These are phyloP conservation scores for Plasmodium yoelii DNA, from an alignment of 169 alveolate species.

Conservation along the genomic window DNA sequence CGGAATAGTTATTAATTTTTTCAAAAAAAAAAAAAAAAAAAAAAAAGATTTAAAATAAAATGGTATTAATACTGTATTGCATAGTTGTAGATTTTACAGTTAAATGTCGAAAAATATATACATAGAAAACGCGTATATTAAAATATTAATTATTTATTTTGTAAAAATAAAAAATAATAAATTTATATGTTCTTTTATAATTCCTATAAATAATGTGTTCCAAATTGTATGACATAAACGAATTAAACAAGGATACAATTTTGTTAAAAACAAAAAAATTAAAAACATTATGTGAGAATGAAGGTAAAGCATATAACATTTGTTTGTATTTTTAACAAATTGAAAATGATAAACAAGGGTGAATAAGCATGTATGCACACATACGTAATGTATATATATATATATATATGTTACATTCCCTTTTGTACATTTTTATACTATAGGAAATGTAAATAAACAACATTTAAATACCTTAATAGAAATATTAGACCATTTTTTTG, in stretches of 20 bases:
- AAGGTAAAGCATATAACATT: conserved; percentile 13
- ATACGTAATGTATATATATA: too few relatives aligned
- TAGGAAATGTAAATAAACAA: conserved; percentile 55
- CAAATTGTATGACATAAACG: conserved; percentile 38
- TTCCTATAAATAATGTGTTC: conserved; percentile 26
- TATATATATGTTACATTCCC: neutral
- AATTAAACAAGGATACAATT: conserved; percentile 58
- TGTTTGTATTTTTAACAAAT: neutral
- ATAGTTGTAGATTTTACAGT: too few relatives aligned
- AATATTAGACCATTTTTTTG: conserved; percentile 57
- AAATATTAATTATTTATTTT: too few relatives aligned
- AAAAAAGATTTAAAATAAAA: too few relatives aligned
- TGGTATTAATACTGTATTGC: too few relatives aligned
- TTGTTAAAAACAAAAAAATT: conserved; percentile 67
- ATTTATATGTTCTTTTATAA: neutral
- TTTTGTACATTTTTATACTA: neutral
- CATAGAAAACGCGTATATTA: too few relatives aligned
- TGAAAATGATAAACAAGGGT: neutral
- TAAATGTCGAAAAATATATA: too few relatives aligned
- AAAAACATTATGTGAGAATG: conserved; percentile 55
- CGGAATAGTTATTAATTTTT: too few relatives aligned
- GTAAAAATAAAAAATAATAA: neutral
- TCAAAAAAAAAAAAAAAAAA: too few relatives aligned
- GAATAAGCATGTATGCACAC: neutral
- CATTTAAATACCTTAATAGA: conserved; percentile 70